Percentiles rank a stretch among this genome's conserved stretches.
These are phyloP conservation scores for Puccinia brachypodii DNA, from an alignment of 1,284 basidiomycete species.

Conservation along the genomic window DNA sequence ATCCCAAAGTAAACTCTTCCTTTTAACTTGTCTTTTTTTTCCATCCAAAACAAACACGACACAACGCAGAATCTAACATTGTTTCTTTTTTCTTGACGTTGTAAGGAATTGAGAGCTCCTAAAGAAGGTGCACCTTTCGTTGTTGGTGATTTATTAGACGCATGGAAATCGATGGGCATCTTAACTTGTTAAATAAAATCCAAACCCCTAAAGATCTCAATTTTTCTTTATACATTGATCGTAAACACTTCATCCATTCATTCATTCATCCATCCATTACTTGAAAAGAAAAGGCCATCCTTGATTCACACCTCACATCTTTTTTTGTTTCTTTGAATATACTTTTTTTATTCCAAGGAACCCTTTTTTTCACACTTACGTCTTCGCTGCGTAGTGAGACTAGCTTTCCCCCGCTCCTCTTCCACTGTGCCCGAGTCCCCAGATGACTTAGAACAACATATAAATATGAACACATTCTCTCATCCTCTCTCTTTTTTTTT, in stretches of 20 bases:
- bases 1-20: constrained; percentile 29
- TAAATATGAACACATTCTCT: too few relatives aligned
- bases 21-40: neutral
- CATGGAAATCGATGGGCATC: constrained; percentile 48
- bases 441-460: too few relatives aligned
- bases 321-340: too few relatives aligned
- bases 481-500: too few relatives aligned
- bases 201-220: neutral
- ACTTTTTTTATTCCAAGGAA: too few relatives aligned
- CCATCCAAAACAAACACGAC: neutral
- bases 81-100: neutral
- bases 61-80: neutral
- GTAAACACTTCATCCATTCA: neutral
- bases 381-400: too few relatives aligned
- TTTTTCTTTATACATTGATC: neutral
- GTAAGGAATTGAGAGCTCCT: constrained; percentile 40
- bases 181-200: constrained; percentile 16
- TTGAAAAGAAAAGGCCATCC: too few relatives aligned
- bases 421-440: too few relatives aligned
- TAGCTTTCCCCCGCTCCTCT: too few relatives aligned
- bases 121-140: constrained; percentile 47
- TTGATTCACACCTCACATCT: too few relatives aligned
- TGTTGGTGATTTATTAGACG: constrained; percentile 44
- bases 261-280: too few relatives aligned
- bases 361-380: too few relatives aligned